Evolutionary conservation across 129 eudicot genomes (phyloP).

Genomic region (Smallanthus sonchifolius): DNA sequence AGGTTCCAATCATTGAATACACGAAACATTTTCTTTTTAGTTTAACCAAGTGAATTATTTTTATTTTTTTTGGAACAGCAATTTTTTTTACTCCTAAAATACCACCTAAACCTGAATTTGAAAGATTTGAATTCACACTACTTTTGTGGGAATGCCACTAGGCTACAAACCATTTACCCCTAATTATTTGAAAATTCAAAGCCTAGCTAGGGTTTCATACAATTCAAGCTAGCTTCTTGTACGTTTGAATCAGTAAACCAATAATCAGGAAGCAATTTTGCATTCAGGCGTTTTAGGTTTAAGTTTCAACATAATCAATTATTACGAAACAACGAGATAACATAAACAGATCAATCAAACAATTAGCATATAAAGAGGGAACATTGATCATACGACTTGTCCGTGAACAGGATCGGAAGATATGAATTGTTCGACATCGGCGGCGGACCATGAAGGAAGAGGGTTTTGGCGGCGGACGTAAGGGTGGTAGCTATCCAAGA

Average conservation of each 20-base stretch:
- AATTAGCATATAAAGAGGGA: background rate
- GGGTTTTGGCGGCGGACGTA: conserved; percentile 53
- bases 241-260: background rate
- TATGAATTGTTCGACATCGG: conserved; percentile 67
- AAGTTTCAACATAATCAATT: conserved; percentile 8
- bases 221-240: background rate
- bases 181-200: background rate
- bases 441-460: conserved; percentile 53
- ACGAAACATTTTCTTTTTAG: background rate
- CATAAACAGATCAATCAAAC: background rate
- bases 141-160: too few species aligned
- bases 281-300: background rate
- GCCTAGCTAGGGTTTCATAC: background rate
- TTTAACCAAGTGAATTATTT: background rate
- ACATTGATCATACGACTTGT: conserved; percentile 34
- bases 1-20: background rate
- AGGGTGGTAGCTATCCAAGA: conserved; percentile 43
- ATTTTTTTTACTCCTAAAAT: too few species aligned
- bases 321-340: background rate
- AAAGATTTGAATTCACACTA: too few species aligned
- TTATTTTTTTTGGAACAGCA: too few species aligned
- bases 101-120: too few species aligned
- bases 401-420: conserved; percentile 75
- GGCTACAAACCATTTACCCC: conserved; percentile 2
- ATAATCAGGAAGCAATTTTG: conserved; percentile 1